Conservation (phyloP, 2,329 filamentous ascomycete species). For the Lachnellula suecica region DNA sequence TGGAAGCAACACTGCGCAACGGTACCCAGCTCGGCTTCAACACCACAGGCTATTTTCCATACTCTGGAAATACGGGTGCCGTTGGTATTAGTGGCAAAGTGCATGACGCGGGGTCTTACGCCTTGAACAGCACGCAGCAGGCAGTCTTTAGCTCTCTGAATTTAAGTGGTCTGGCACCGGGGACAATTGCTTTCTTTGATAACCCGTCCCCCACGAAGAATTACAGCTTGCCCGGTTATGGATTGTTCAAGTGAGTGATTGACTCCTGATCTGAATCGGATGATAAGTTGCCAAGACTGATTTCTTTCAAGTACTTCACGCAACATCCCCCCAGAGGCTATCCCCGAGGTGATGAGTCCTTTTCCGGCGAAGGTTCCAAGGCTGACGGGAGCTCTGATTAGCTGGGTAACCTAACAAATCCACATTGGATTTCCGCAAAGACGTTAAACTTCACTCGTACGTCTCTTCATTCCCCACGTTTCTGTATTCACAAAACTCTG, state of each 20-base stretch:
- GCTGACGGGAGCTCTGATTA: neutral
- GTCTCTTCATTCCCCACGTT: neutral
- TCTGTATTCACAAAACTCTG: neutral
- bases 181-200: neutral
- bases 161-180: neutral
- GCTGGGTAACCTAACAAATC: neutral
- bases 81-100: neutral
- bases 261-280: neutral
- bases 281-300: neutral
- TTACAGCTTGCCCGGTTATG: neutral
- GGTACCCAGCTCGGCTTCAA: neutral
- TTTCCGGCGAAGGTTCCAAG: too few species aligned
- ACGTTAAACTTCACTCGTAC: neutral
- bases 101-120: neutral
- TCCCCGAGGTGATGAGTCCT: neutral
- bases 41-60: neutral
- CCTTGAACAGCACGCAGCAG: neutral
- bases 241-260: neutral
- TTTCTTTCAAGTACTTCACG: neutral
- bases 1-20: neutral
- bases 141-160: neutral
- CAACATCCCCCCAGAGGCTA: neutral
- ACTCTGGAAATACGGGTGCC: neutral
- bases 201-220: neutral
- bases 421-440: neutral